Percentiles rank a stretch among this genome's conserved stretches.
phyloP scores from a whole-genome alignment of 2,329 filamentous ascomycete genomes.

The Microthyrium microscopicum region DNA sequence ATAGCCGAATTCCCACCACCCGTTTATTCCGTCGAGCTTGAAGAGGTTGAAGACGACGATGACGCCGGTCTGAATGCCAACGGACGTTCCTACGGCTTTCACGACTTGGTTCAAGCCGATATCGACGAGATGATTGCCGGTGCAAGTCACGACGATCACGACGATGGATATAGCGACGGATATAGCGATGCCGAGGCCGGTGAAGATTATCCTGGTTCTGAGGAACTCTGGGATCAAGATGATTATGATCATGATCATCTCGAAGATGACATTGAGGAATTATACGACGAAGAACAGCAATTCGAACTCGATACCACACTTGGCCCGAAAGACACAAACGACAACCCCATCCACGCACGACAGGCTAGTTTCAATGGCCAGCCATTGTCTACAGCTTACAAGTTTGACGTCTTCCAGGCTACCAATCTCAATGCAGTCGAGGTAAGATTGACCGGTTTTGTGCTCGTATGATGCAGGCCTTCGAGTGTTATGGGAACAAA shows the following conservation, averaged over 20 bases:
- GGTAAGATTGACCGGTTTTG: neutral
- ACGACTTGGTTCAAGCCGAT: neutral
- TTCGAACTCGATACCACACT: neutral
- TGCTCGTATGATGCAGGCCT: too few species aligned
- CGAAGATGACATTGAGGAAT: neutral
- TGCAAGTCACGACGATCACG: neutral
- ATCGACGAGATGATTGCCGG: neutral
- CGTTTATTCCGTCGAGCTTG: neutral
- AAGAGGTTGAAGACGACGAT: neutral
- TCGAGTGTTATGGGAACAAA: too few species aligned
- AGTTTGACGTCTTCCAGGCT: neutral
- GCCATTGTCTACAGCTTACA: neutral
- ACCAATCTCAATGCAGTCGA: neutral
- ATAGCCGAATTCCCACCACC: neutral
- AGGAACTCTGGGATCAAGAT: neutral
- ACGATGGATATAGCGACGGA: constrained; percentile 1
- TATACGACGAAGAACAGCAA: too few species aligned
- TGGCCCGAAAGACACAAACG: neutral
- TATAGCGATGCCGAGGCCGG: neutral
- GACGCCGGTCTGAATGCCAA: neutral
- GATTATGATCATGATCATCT: neutral
- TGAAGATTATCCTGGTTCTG: neutral
- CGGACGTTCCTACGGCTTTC: neutral
- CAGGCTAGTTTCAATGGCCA: neutral
- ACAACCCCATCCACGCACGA: neutral